Evolutionary conservation across 768 basidiomycete genomes (phyloP), one percentile per base, ranked within the genome.

Genomic region (Strobilomyces dryophilus): DNA sequence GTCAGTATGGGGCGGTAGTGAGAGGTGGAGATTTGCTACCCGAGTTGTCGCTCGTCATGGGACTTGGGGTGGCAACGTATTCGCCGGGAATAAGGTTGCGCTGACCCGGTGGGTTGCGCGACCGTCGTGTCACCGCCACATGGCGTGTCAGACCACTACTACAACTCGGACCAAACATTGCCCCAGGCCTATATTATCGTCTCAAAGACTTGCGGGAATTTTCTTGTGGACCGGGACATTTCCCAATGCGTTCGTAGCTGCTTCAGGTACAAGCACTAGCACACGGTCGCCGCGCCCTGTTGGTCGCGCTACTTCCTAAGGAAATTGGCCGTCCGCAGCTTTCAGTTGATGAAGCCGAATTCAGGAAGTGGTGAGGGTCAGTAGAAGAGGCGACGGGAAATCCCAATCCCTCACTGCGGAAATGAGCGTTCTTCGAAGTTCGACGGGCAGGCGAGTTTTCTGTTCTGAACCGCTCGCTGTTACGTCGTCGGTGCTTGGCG

Each of bases 41-140:
- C 70, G 80, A 77, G 72, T 81, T 81, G 55, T 81, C 79, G 64
- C 76, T 78, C 73, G 79, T 56, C 52, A 58, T 62, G 27, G 4
- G 36, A n/a, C 9, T 36, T 12, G 37, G 15, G 21, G 35, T 55
- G 41, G 46, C 42, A 43, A 43, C 36, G 29, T 48, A 46, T 17
- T 12, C 24, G 12, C 39, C 11, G 18, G 8, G 11, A 27, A 27
- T 8, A 27, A 27, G 27, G 27, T 27, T 27, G 27, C 27, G 27
- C 27, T n/a, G n/a, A n/a, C n/a, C n/a, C n/a, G n/a, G n/a, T n/a
- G n/a, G n/a, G 43, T 31, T 9, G 15, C 15, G 15, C 17, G 18
- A 40, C 20, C 36, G 18, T 37, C 17, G n/a, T n/a, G 31, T 31
- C 44, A 45, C 44, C 12, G 44, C 44, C 44, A 45, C 44, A 44